Evolutionary conservation across 2,329 filamentous ascomycete genomes (phyloP).

Genomic region (Ceratocystis harringtonii): DNA sequence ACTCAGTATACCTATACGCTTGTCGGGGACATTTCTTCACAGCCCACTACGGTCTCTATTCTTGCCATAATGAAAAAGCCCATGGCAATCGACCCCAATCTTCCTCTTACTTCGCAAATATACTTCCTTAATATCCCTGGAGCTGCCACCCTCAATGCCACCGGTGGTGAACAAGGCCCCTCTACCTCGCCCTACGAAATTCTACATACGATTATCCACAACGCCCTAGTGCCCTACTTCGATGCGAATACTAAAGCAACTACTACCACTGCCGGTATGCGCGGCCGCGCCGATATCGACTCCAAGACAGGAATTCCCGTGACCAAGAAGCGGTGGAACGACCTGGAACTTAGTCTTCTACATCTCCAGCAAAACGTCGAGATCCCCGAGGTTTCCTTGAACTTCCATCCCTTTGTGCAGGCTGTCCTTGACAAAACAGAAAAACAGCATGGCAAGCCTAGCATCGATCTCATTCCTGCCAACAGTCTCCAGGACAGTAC

Average conservation of each 20-base stretch:
- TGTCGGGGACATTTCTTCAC: constrained; percentile 65
- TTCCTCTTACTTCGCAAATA: constrained; percentile 75
- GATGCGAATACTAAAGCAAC: constrained; percentile 85
- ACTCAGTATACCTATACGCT: constrained; percentile 60
- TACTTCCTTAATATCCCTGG: constrained; percentile 87
- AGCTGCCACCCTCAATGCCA: constrained; percentile 52
- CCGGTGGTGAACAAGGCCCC: constrained; percentile 53
- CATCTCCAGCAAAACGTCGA: constrained; percentile 97
- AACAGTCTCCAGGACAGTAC: constrained; percentile 71
- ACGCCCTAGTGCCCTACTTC: constrained; percentile 87
- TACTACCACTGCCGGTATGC: constrained; percentile 43
- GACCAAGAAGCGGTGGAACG: constrained; percentile 94
- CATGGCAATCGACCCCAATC: constrained; percentile 66
- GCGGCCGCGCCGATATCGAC: constrained; percentile 69
- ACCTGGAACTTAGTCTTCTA: constrained; percentile 76
- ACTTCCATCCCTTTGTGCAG: constrained; percentile 80
- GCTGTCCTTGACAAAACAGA: constrained; percentile 66
- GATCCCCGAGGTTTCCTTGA: constrained; percentile 79
- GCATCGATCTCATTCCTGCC: constrained; percentile 62
- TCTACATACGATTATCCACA: constrained; percentile 80
- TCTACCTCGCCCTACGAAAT: constrained; percentile 78
- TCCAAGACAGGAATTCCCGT: constrained; percentile 88
- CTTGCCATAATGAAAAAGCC: constrained; percentile 84
- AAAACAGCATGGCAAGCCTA: constrained; percentile 49
- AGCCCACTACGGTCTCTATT: constrained; percentile 66